phyloP scores from a whole-genome alignment of 176 grass and related monocot genomes.

The Oryza glaberrima region DNA sequence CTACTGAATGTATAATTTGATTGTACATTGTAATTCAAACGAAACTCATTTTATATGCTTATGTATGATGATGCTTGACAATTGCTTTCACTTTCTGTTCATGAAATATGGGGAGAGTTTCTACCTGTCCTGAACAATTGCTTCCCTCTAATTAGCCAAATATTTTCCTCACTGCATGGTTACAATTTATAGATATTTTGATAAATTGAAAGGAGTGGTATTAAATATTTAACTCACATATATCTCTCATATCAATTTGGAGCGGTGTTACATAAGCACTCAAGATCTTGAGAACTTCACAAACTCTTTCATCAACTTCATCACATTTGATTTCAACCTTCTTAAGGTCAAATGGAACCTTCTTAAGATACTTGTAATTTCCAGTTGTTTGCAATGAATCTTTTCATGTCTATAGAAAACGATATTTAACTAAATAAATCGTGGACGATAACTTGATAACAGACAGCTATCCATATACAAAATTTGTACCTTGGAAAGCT shows the following conservation, averaged over 20 bases:
- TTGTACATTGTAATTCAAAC: too few relatives aligned
- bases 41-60: too few relatives aligned
- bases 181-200: neutral
- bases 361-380: neutral
- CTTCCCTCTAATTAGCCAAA: too few relatives aligned
- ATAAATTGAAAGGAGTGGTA: neutral
- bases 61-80: too few relatives aligned
- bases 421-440: neutral
- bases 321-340: neutral
- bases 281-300: neutral
- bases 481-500: neutral
- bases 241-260: neutral
- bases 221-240: neutral
- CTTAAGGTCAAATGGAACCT: neutral
- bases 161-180: too few relatives aligned
- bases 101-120: too few relatives aligned
- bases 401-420: neutral
- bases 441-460: neutral
- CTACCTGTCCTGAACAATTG: too few relatives aligned
- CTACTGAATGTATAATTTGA: too few relatives aligned
- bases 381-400: neutral
- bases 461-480: neutral
- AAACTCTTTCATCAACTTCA: neutral
- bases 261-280: neutral
- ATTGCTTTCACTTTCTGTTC: too few relatives aligned